Evolutionary conservation across 1,284 basidiomycete genomes (phyloP).

Genomic region (Pyrrhoderma lamaoense): DNA sequence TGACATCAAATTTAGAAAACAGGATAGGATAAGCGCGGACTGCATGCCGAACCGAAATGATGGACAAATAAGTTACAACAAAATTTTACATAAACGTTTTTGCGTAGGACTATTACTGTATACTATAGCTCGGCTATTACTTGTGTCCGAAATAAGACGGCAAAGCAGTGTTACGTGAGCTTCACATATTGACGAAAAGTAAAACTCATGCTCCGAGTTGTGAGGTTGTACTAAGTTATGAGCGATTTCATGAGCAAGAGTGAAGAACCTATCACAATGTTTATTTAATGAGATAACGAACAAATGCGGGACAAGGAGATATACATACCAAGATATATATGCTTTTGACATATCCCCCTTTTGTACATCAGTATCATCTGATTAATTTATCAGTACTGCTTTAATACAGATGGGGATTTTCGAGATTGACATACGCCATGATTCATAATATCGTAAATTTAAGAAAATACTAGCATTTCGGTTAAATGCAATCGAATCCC

Average conservation of each 20-base stretch:
- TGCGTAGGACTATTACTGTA: no score
- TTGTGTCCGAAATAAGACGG: not conserved
- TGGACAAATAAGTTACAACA: no score
- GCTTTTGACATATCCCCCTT: slow-evolving; percentile 57
- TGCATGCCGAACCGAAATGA: no score
- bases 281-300: not conserved
- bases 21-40: no score
- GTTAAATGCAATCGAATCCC: slow-evolving; percentile 91
- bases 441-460: slow-evolving; percentile 81
- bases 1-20: no score
- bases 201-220: slow-evolving; percentile 88
- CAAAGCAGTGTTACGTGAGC: slow-evolving; percentile 31
- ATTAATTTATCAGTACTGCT: slow-evolving; percentile 7
- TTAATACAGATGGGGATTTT: not conserved
- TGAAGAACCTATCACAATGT: slow-evolving; percentile 78
- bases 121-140: no score
- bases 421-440: slow-evolving; percentile 66
- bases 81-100: no score
- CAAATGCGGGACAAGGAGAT: not conserved
- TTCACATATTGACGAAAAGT: slow-evolving; percentile 88
- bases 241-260: slow-evolving; percentile 86
- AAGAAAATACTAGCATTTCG: slow-evolving; percentile 84
- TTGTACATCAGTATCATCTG: slow-evolving; percentile 67
- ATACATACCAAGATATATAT: slow-evolving; percentile 68
- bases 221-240: slow-evolving; percentile 77